Conservation (phyloP, 805 yeast species). For the Starmerella davenportii region DNA sequence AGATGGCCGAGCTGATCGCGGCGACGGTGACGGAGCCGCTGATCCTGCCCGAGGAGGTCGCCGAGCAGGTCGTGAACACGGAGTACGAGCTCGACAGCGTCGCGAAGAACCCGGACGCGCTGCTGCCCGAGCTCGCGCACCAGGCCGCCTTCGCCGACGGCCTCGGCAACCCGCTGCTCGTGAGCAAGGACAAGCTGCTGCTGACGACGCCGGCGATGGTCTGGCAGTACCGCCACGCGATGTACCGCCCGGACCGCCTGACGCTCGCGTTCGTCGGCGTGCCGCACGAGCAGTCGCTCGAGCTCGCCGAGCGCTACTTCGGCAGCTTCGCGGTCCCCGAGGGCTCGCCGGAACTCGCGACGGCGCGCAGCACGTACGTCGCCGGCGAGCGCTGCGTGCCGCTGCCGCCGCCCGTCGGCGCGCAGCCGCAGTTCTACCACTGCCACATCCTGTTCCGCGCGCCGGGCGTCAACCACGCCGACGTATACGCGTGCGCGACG, state of each 20-base stretch:
- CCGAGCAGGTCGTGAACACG: conserved; percentile 55
- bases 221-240: conserved; percentile 39
- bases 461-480: conserved; percentile 61
- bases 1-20: conserved; percentile 56
- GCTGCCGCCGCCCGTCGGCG: conserved; percentile 38
- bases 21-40: conserved; percentile 64
- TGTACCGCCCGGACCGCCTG: conserved; percentile 61
- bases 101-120: conserved; percentile 62
- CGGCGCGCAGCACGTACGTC: conserved; percentile 31
- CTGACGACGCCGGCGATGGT: conserved; percentile 36
- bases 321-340: conserved; percentile 36
- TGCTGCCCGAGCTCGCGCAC: conserved; percentile 80
- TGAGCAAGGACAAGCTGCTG: conserved; percentile 54
- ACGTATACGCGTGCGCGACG: conserved; percentile 77
- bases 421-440: conserved; percentile 64
- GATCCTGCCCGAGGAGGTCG: conserved; percentile 49
- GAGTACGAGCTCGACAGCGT: conserved; percentile 71
- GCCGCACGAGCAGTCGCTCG: conserved; percentile 47
- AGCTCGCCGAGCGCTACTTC: conserved; percentile 41
- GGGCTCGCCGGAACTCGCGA: conserved; percentile 5
- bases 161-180: conserved; percentile 69
- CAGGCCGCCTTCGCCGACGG: conserved; percentile 64
- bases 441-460: conserved; percentile 82
- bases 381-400: conserved; percentile 43
- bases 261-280: conserved; percentile 84